Base-by-base conservation (phyloP, 192 early-diverging fungal genomes). In the Backusella tuberculispora region DNA sequence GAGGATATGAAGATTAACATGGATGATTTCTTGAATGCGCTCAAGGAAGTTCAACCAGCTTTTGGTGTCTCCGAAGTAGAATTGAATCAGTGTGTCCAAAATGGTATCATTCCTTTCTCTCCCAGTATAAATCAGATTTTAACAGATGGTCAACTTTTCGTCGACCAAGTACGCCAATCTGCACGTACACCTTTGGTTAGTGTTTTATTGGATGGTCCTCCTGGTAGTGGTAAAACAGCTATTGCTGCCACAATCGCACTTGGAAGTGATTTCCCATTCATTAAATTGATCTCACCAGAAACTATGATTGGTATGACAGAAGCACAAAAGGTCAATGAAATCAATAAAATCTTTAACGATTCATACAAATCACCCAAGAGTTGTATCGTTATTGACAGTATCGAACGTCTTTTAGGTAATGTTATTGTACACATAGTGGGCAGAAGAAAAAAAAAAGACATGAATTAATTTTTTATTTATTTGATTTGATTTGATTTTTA, bases 251-350 rank as follows among this genome's bases (percentile, higher is more conserved):
- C 90, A 4, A 94, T 98, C 63, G 98, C 96, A 6, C 93, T 94
- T 85, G 80, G 87, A 29, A 94, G 91, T 53, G 89, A 95, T 37
- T 99, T 96, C 78, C 98, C 98, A 7, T 98, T 99, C 81, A 94
- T 98, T 81, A 98, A 97, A 83, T 83, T 99, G 43, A 94, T 99
- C 48, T 97, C 97, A 0, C 97, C 98, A 12, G 98, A 98, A 74
- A 86, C 85, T 21, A 97, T 99, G 96, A 90, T 98, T 77, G 98
- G 98, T 21, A 94, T 90, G 77, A 86, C 84, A 0, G 97, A 99
- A 77, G 74, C 84, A 37, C 90, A 95, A 44, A 95, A 95, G 74
- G 92, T 97, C 73, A 87, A 86, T 56, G 84, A 89, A 6, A 98
- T 99, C 79, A 95, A 90, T 86, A 95, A 96, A 75, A 77, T 96